Conservation (phyloP, 768 basidiomycete genomes). For the Rhizopogon vulgaris region DNA sequence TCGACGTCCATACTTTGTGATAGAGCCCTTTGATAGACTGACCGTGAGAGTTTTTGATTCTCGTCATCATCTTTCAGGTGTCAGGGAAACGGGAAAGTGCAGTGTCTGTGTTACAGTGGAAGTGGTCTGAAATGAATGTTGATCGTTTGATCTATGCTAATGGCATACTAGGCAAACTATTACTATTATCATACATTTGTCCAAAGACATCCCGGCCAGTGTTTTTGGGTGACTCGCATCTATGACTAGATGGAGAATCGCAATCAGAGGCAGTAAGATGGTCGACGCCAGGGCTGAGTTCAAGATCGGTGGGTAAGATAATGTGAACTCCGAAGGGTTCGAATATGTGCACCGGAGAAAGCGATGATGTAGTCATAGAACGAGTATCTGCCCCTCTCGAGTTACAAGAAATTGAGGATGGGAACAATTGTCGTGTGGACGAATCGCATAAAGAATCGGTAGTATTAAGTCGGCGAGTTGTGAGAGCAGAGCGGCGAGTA, state of each 20-base stretch:
- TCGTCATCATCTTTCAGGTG: too few species aligned
- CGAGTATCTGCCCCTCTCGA: slow-evolving; percentile 4
- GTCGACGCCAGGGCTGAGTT: background rate
- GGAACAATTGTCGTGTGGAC: slow-evolving; percentile 6
- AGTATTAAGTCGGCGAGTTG: background rate
- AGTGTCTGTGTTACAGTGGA: slow-evolving; percentile 2
- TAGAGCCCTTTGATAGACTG: background rate
- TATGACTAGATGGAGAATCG: background rate
- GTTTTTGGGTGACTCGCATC: background rate
- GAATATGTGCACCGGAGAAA: slow-evolving; percentile 5
- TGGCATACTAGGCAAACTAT: background rate
- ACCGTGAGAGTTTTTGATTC: background rate
- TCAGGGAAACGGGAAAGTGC: background rate
- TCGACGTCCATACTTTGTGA: slow-evolving; percentile 21
- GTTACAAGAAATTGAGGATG: slow-evolving; percentile 4
- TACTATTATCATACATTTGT: slow-evolving; percentile 8
- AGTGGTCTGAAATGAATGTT: slow-evolving; percentile 4
- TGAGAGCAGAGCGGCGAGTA: slow-evolving; percentile 1
- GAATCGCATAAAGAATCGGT: slow-evolving; percentile 1
- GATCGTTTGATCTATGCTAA: slow-evolving; percentile 3
- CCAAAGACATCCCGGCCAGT: background rate
- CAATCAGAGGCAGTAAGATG: background rate
- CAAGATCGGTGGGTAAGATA: background rate
- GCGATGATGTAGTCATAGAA: slow-evolving; percentile 9
- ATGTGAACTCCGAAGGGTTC: slow-evolving; percentile 4